These are phyloP conservation scores for Dendryphion nanum DNA, from an alignment of 2,329 filamentous ascomycete species.

Conservation along the genomic window DNA sequence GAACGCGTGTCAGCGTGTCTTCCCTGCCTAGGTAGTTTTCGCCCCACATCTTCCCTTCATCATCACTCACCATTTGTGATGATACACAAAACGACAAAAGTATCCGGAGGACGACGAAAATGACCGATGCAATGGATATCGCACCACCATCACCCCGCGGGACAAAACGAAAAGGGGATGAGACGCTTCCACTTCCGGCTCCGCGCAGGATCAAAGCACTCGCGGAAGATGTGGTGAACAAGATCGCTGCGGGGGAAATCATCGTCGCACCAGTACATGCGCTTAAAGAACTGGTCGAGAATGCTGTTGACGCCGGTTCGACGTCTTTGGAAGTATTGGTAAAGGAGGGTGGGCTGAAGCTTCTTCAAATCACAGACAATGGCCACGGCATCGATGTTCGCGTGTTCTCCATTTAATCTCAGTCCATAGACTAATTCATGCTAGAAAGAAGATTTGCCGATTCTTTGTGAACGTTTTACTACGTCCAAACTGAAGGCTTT, in stretches of 20 bases:
- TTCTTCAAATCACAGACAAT: slow-evolving; percentile 96
- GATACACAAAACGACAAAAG: no score
- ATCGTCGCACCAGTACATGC: slow-evolving; percentile 97
- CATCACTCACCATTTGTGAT: neutral
- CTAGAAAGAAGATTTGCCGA: slow-evolving; percentile 84
- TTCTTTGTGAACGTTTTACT: slow-evolving; percentile 93
- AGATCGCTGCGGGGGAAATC: slow-evolving; percentile 97
- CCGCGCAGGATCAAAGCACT: slow-evolving; percentile 66
- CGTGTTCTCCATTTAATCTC: slow-evolving; percentile 7
- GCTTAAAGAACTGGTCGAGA: slow-evolving; percentile 94
- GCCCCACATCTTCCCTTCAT: neutral
- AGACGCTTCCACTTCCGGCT: slow-evolving; percentile 31
- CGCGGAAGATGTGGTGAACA: slow-evolving; percentile 92
- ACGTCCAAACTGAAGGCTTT: slow-evolving; percentile 94
- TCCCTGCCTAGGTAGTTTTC: neutral
- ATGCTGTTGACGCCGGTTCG: slow-evolving; percentile 94
- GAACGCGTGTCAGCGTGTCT: neutral
- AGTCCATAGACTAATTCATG: slow-evolving; percentile 7
- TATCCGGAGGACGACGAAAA: slow-evolving; percentile 6
- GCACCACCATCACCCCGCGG: slow-evolving; percentile 28
- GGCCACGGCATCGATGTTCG: slow-evolving; percentile 89
- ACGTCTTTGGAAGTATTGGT: slow-evolving; percentile 87
- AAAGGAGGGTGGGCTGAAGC: slow-evolving; percentile 91
- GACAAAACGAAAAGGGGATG: slow-evolving; percentile 37
- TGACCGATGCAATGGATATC: slow-evolving; percentile 32